phyloP scores from a whole-genome alignment of 1,284 basidiomycete species.

The Ganoderma sinense region DNA sequence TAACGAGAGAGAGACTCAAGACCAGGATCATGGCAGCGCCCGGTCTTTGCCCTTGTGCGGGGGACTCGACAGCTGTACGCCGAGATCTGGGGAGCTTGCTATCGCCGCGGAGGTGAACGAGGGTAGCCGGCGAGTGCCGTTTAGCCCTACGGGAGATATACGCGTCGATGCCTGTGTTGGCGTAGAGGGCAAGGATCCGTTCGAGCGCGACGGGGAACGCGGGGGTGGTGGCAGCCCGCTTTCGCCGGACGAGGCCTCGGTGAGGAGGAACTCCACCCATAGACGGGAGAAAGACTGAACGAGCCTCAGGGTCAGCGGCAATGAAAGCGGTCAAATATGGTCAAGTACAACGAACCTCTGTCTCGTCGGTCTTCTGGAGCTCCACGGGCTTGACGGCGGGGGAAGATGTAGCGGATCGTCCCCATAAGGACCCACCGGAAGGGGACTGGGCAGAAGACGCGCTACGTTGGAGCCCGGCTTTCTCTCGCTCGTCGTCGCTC shows the following conservation, averaged over 20 bases:
- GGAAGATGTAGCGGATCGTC: conserved; percentile 51
- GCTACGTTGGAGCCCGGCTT: conserved; percentile 83
- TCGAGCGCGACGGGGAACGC: conserved; percentile 42
- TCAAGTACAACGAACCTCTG: conserved; percentile 62
- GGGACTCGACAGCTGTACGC: conserved; percentile 44
- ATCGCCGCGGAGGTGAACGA: conserved; percentile 54
- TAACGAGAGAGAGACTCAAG: neutral
- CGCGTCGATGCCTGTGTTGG: conserved; percentile 48
- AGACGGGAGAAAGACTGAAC: too few species aligned
- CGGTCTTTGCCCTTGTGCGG: conserved; percentile 44
- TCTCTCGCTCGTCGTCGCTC: too few species aligned
- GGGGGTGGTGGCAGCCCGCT: conserved; percentile 40
- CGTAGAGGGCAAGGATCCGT: conserved; percentile 58
- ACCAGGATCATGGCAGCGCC: conserved; percentile 21
- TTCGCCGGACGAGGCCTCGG: conserved; percentile 79
- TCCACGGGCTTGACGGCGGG: conserved; percentile 59
- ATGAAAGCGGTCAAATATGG: neutral
- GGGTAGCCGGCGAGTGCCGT: conserved; percentile 53
- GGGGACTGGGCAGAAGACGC: conserved; percentile 38
- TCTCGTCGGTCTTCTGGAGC: conserved; percentile 78
- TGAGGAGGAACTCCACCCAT: conserved; percentile 95
- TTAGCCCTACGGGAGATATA: conserved; percentile 44
- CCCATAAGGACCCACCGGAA: conserved; percentile 58
- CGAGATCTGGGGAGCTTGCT: conserved; percentile 61
- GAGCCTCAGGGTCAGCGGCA: neutral